phyloP scores from a whole-genome alignment of 495 filamentous ascomycete genomes.

The Hypoxylon rickii region DNA sequence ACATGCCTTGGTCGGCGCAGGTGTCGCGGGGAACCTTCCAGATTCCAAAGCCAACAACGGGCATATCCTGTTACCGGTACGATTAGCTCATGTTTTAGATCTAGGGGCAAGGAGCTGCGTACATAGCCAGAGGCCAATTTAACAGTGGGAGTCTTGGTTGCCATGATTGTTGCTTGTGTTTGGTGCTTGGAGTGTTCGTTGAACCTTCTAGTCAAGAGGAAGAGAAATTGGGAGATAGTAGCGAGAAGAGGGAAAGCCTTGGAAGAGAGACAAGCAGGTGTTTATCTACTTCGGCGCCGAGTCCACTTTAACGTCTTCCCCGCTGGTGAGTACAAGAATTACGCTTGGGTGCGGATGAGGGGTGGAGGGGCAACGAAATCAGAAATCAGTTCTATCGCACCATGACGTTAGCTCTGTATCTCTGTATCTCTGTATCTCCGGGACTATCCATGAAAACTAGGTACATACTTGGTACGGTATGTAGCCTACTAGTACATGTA shows the following conservation, averaged over 20 bases:
- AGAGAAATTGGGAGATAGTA: not conserved
- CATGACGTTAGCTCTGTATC: constrained; percentile 19
- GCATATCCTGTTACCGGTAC: constrained; percentile 60
- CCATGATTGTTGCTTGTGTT: constrained; percentile 24
- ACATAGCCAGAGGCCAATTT: constrained; percentile 42
- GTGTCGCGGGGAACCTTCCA: constrained; percentile 73
- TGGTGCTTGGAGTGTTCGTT: too few relatives aligned
- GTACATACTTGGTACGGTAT: too few relatives aligned
- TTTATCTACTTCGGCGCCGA: not conserved
- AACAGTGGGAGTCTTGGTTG: constrained; percentile 25
- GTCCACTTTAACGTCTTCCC: constrained; percentile 7
- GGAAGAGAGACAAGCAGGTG: not conserved
- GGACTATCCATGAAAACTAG: too few relatives aligned
- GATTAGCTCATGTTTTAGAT: constrained; percentile 8
- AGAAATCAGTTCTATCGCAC: constrained; percentile 6
- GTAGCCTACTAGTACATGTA: too few relatives aligned
- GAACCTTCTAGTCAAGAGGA: not conserved
- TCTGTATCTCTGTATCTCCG: constrained; percentile 12
- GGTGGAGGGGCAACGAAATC: constrained; percentile 13
- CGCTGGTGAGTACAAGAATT: not conserved
- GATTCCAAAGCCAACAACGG: constrained; percentile 66
- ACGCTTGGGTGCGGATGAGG: constrained; percentile 26
- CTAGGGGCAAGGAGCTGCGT: not conserved
- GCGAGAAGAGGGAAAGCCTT: not conserved
- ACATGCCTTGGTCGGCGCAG: constrained; percentile 57